phyloP scores from a whole-genome alignment of 2,329 filamentous ascomycete genomes.

The Colletotrichum destructivum region DNA sequence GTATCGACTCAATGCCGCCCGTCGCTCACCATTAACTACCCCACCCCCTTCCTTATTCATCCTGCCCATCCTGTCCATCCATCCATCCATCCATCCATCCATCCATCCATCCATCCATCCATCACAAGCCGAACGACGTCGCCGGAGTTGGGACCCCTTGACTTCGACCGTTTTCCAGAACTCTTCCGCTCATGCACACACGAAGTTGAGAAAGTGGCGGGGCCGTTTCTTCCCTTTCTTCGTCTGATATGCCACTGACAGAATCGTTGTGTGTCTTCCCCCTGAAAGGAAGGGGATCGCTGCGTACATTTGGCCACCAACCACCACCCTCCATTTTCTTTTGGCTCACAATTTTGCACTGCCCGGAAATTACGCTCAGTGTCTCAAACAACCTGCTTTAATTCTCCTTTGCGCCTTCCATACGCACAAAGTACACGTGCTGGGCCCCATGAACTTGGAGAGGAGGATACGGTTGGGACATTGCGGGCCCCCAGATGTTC shows the following conservation, averaged over 20 bases:
- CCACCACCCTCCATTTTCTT: background rate
- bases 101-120: background rate
- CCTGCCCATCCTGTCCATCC: background rate
- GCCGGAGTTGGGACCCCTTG: conserved; percentile 19
- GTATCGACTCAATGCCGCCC: conserved; percentile 3
- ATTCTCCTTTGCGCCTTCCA: background rate
- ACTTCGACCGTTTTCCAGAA: conserved; percentile 30
- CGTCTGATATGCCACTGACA: conserved; percentile 25
- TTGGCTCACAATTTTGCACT: background rate
- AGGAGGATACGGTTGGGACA: background rate
- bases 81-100: background rate
- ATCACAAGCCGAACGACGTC: conserved; percentile 22
- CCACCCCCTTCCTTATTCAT: background rate
- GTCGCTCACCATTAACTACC: background rate
- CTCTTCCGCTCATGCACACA: conserved; percentile 17
- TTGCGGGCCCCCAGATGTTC: background rate
- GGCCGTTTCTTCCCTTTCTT: background rate
- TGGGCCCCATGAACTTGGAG: no score
- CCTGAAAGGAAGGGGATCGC: background rate
- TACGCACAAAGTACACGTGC: background rate
- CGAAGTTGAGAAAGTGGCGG: background rate
- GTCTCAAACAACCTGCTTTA: background rate
- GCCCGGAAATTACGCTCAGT: background rate
- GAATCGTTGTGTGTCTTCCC: background rate
- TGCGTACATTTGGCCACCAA: background rate